Percentiles rank a stretch among this genome's conserved stretches.
Conservation (phyloP, 192 early-diverging fungal genomes). For the Ambispora gerdemannii region DNA sequence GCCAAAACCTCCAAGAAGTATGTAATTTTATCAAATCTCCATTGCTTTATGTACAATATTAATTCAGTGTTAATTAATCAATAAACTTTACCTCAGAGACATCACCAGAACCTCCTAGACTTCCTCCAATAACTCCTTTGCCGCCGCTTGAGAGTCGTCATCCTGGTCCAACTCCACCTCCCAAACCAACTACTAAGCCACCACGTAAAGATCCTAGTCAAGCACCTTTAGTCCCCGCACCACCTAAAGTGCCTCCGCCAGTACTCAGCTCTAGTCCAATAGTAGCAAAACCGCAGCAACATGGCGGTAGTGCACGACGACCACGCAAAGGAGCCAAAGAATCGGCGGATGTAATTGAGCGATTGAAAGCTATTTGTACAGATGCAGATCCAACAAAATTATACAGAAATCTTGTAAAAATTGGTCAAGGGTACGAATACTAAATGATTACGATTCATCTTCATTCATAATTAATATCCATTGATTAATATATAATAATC, state of each 20-base stretch:
- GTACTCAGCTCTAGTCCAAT: conserved; percentile 37
- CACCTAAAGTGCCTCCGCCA: conserved; percentile 35
- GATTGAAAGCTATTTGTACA: conserved; percentile 79
- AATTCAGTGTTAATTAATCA: too few species aligned
- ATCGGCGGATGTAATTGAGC: conserved; percentile 76
- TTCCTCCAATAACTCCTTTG: conserved; percentile 21
- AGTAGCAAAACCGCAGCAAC: conserved; percentile 32
- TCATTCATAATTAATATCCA: not conserved
- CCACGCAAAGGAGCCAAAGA: conserved; percentile 57
- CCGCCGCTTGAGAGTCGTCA: conserved; percentile 23
- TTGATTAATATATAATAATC: conserved; percentile 4
- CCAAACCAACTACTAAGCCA: conserved; percentile 10
- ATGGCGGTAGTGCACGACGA: conserved; percentile 48
- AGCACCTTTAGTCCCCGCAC: conserved; percentile 32
- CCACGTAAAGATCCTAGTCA: conserved; percentile 26
- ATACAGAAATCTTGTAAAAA: conserved; percentile 83
- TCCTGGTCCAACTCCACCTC: conserved; percentile 5
- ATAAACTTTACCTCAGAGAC: too few species aligned
- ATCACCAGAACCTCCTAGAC: conserved; percentile 21
- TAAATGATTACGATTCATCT: conserved; percentile 4
- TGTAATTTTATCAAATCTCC: conserved; percentile 3
- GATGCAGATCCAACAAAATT: conserved; percentile 81
- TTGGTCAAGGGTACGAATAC: conserved; percentile 77
- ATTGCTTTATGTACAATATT: too few species aligned
- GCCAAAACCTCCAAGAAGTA: conserved; percentile 11